Base-by-base conservation (phyloP, 2,329 filamentous ascomycete species). In the Magnaporthiopsis poae region DNA sequence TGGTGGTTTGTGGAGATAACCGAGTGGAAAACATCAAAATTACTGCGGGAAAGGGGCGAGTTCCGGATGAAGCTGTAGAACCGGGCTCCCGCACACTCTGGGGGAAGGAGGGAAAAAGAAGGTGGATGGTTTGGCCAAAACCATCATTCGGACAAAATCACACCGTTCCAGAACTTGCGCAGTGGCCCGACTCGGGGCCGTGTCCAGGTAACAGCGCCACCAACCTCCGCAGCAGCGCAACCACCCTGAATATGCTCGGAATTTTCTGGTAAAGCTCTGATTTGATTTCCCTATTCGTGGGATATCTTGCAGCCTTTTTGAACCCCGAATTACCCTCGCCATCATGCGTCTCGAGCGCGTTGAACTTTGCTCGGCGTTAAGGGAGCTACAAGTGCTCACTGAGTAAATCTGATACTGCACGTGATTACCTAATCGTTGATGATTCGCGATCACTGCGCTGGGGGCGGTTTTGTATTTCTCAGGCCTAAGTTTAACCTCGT, bases 1-100 rank as follows among this genome's bases (percentile, higher is more conserved):
- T 62, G 61, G 61, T 62, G 61, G 61, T n/a, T 36, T 29, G 61
- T 62, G 61, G 29, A 9, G 61, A 36, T 18, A 33, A 39, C 61
- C 27, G 61, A 62, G 61, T 33, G 21, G 61, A 33, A 62, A 62
- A 62, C 61, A 62, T 62, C 61, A 62, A 62, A 62, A 62, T 62
- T 33, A 62, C 61, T 35, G 31, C 29, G 36, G 29, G 29, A 29
- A 62, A 62, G 36, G 61, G 61, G 61, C 27, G 31, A 33, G 61
- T n/a, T 21, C 46, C 46, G 46, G 46, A 56, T 56, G 33, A 62
- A 62, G 61, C 61, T 33, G 29, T 62, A 33, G 33, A 36, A 25
- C 61, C 61, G 61, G 61, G 56, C 60, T 65, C 59, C 35, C 46
- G n/a, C 46, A 56, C 46, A 56, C 46, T 36, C 36, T 62, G 25